phyloP scores from a whole-genome alignment of 1,284 basidiomycete genomes.

The Golubevia pallescens region DNA sequence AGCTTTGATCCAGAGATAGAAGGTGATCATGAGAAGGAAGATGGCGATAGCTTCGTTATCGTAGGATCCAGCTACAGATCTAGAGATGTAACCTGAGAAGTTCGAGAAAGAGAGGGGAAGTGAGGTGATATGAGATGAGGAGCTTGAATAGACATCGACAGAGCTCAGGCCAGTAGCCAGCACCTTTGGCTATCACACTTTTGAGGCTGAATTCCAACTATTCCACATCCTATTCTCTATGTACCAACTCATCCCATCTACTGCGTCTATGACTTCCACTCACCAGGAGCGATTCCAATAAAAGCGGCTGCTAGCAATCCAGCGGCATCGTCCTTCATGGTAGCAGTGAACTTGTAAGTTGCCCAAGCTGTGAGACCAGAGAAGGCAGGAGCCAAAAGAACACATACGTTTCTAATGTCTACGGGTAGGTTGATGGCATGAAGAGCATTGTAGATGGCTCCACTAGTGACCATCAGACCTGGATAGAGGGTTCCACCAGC shows the following conservation, averaged over 20 bases:
- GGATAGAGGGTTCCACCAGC: too few relatives aligned
- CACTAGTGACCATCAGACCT: conserved; percentile 67
- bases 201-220: too few relatives aligned
- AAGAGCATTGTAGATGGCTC: conserved; percentile 90
- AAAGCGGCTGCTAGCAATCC: conserved; percentile 97
- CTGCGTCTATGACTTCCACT: too few relatives aligned
- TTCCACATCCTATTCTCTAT: too few relatives aligned
- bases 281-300: conserved; percentile 92
- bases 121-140: background rate
- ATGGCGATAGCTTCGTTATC: conserved; percentile 99
- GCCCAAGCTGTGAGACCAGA: conserved; percentile 94
- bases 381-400: conserved; percentile 94
- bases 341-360: conserved; percentile 72
- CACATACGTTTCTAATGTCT: conserved; percentile 96
- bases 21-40: conserved; percentile 99
- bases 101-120: background rate
- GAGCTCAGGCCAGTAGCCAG: background rate
- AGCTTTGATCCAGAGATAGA: conserved; percentile 96
- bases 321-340: conserved; percentile 73
- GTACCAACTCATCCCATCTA: too few relatives aligned
- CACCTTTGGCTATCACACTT: too few relatives aligned
- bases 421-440: conserved; percentile 90
- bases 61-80: conserved; percentile 98
- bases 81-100: conserved; percentile 81
- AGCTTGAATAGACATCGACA: background rate